Conservation (phyloP, 1,284 basidiomycete species). For the Phylloboletellus chloephorus region DNA sequence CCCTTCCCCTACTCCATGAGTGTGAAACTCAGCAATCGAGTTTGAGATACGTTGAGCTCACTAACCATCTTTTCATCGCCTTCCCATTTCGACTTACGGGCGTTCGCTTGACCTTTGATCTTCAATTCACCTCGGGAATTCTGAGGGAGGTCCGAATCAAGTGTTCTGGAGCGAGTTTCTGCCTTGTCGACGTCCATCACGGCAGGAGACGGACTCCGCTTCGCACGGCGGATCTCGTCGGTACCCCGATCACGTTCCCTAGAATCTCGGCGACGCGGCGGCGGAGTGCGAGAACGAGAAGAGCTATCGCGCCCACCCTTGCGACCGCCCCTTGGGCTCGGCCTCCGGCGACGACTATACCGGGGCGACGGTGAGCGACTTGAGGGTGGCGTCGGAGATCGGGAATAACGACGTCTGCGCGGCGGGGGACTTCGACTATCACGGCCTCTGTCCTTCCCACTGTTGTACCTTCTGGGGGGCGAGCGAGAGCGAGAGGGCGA, state of each 20-base stretch:
- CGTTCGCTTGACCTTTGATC: conserved; percentile 61
- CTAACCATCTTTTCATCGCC: conserved; percentile 32
- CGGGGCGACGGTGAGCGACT: conserved; percentile 43
- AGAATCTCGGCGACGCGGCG: conserved; percentile 28
- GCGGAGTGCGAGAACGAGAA: conserved; percentile 26
- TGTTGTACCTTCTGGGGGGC: conserved; percentile 39
- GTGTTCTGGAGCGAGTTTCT: conserved; percentile 18
- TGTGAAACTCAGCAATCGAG: conserved; percentile 8
- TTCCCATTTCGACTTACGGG: conserved; percentile 49
- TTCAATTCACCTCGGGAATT: conserved; percentile 49
- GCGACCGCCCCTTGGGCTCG: conserved; percentile 33
- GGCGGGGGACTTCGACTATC: conserved; percentile 56
- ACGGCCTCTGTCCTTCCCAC: conserved; percentile 36
- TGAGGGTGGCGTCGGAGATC: conserved; percentile 32
- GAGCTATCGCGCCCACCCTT: conserved; percentile 26
- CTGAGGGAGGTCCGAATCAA: conserved; percentile 32
- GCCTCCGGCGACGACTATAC: conserved; percentile 32
- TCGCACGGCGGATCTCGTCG: conserved; percentile 24
- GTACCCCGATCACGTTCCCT: conserved; percentile 22
- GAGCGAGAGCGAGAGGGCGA: conserved; percentile 36
- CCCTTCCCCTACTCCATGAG: conserved; percentile 20
- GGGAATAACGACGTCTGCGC: conserved; percentile 47
- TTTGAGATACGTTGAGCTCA: conserved; percentile 15
- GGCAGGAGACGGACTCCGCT: conserved; percentile 23
- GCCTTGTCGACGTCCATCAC: conserved; percentile 44